A percentile compares a stretch with the other conserved stretches of the same genome.
phyloP scores from a whole-genome alignment of 257 asterid genomes.

The Solanum commersonii region DNA sequence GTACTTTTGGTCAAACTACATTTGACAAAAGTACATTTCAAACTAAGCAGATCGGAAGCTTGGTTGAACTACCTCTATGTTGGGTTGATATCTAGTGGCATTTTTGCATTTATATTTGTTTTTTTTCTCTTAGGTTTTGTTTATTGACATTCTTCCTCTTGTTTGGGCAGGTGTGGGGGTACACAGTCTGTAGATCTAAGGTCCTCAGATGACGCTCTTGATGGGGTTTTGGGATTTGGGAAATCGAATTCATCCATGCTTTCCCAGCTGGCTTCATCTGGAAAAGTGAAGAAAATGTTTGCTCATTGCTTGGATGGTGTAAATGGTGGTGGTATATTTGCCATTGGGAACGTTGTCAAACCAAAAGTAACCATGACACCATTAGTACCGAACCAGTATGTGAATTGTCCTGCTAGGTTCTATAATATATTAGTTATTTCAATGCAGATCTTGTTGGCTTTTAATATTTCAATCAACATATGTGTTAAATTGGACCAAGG shows the following conservation, averaged over 20 bases:
- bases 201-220: conserved; percentile 86
- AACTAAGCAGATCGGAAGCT: not conserved
- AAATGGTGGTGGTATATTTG: conserved; percentile 99
- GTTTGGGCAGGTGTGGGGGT: conserved; percentile 81
- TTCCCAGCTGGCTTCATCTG: conserved; percentile 90
- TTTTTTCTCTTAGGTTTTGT: not conserved
- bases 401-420: conserved; percentile 7
- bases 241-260: conserved; percentile 90
- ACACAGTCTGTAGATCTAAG: conserved; percentile 74
- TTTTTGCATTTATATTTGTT: not conserved
- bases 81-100: not conserved
- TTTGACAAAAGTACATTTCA: not conserved
- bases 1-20: not conserved
- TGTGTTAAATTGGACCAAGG: not conserved
- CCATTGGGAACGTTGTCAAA: conserved; percentile 97
- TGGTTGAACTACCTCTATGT: not conserved
- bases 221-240: conserved; percentile 97
- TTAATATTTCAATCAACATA: not conserved
- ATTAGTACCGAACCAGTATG: conserved; percentile 77
- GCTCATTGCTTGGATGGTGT: conserved; percentile 98
- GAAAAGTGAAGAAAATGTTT: conserved; percentile 89
- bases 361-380: conserved; percentile 94
- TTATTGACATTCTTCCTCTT: not conserved
- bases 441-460: not conserved
- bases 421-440: conserved; percentile 3